Base-by-base conservation (phyloP, 805 yeast genomes). In the Cyberlindnera americana region DNA sequence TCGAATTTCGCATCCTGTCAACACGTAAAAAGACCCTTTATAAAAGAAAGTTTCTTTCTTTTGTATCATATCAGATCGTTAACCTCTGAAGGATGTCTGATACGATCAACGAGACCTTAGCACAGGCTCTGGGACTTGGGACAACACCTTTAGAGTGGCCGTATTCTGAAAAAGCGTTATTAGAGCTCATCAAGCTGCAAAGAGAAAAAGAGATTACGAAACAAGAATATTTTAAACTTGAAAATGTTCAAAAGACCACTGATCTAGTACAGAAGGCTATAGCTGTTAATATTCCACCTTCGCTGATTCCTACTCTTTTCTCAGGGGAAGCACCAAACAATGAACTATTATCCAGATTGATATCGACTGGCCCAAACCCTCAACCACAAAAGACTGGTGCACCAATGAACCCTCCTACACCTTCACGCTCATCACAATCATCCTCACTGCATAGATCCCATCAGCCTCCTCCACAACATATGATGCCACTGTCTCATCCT, bases 161-260 rank as follows among this genome's bases (percentile, higher is more conserved):
- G 7, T 43, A 47, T 35, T 41, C 53, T 0, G 60, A 56, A 30
- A 36, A 44, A 30, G 41, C 57, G 1, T 40, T 56, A 2, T 25
- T 53, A 5, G 56, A 54, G 25, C 34, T 56, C 8, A 52, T 56
- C 6, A 41, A 46, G 6, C 40, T 54, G 1, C 59, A 56, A 31
- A 35, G 44, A 3, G 89, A 87, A 56, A 91, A 83, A 54, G 96
- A 90, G 57, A 70, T 73, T 31, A 83, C 96, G 2, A 83, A 82
- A 48, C 96, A 89, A 58, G 93, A 83, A 49, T 81, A 69, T 50
- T 82, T 83, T 57, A 73, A 72, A 38, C 64, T 81, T 16, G 95
- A 89, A 55, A 64, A 72, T 29, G 67, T 82, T 19, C 72, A 73
- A 29, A 72, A 74, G 40, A 73, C 83, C 17, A 61, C 83, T 23